Conservation (phyloP, 1,139 yeast genomes). For the Petasospora fabianii region DNA sequence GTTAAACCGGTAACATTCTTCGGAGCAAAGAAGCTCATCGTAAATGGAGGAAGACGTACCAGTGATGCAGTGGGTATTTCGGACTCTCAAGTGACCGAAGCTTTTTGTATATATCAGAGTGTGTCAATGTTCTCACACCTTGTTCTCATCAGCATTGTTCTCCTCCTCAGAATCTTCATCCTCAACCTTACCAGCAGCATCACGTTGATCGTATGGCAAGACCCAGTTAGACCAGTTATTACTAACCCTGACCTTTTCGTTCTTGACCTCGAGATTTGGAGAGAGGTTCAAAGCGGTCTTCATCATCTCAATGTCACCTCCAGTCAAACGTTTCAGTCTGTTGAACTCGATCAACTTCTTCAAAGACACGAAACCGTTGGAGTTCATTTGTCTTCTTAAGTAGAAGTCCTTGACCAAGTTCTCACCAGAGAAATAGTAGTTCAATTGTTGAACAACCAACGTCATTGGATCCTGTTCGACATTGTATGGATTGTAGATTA, state of each 20-base stretch:
- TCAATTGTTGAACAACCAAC: constrained; percentile 26
- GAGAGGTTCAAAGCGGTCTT: constrained; percentile 29
- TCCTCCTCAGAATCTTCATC: constrained; percentile 1
- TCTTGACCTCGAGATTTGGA: constrained; percentile 39
- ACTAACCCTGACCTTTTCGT: constrained; percentile 41
- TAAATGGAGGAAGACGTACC: no score
- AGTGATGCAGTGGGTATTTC: no score
- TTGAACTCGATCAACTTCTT: constrained; percentile 64
- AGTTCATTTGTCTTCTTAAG: constrained; percentile 75
- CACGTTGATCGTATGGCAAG: constrained; percentile 42
- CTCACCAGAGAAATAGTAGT: constrained; percentile 78
- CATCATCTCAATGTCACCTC: constrained; percentile 48
- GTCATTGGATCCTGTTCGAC: constrained; percentile 7
- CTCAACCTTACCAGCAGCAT: constrained; percentile 32
- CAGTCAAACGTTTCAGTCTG: constrained; percentile 59
- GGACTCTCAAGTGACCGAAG: no score
- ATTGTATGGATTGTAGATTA: constrained; percentile 9
- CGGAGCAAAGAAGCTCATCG: no score
- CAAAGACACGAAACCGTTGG: constrained; percentile 45
- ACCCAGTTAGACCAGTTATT: constrained; percentile 47
- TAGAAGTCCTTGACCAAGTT: constrained; percentile 76
- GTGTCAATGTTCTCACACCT: no score
- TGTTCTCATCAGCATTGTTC: neutral
- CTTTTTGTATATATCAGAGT: no score
- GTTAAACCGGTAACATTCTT: no score